Conservation (phyloP, 768 basidiomycete genomes). For the Pholiota conissans region DNA sequence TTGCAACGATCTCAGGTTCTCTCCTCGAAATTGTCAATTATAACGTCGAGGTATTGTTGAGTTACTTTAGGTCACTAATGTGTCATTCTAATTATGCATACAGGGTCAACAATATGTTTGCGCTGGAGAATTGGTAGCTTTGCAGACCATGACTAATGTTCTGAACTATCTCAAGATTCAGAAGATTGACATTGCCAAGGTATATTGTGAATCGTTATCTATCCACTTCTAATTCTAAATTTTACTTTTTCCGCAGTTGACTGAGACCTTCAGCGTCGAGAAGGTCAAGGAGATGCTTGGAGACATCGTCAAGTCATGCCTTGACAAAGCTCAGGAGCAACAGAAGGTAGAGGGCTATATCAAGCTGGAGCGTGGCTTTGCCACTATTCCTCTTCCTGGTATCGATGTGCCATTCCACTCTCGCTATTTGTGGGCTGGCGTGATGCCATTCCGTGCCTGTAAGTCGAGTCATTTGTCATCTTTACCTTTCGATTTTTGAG, state of each 20-base stretch:
- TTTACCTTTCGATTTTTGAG: not conserved
- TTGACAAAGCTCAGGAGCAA: slow-evolving; percentile 72
- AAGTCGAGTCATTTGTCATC: slow-evolving; percentile 38
- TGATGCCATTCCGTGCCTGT: slow-evolving; percentile 97
- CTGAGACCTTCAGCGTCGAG: slow-evolving; percentile 84
- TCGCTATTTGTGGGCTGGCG: slow-evolving; percentile 97
- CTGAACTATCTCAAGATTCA: slow-evolving; percentile 95
- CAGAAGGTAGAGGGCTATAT: slow-evolving; percentile 86
- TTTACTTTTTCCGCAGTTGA: slow-evolving; percentile 59
- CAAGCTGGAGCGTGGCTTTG: slow-evolving; percentile 94
- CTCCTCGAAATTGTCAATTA: slow-evolving; percentile 99
- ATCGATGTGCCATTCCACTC: slow-evolving; percentile 99
- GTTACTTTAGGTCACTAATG: not conserved
- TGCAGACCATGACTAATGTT: slow-evolving; percentile 94
- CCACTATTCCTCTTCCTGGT: slow-evolving; percentile 92
- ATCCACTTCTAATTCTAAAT: slow-evolving; percentile 7
- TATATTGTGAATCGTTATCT: slow-evolving; percentile 26
- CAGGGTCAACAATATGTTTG: slow-evolving; percentile 99
- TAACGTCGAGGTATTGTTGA: slow-evolving; percentile 73
- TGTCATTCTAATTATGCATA: slow-evolving; percentile 3
- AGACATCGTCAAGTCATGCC: slow-evolving; percentile 87
- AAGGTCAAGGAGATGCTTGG: slow-evolving; percentile 95
- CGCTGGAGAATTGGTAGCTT: slow-evolving; percentile 91
- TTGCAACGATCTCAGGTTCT: slow-evolving; percentile 71
- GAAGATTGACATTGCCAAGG: slow-evolving; percentile 92